A percentile compares a stretch with the other conserved stretches of the same genome.
Evolutionary conservation across 1,139 yeast species (phyloP).

Genomic region (Debaryomycetaceae sp.): DNA sequence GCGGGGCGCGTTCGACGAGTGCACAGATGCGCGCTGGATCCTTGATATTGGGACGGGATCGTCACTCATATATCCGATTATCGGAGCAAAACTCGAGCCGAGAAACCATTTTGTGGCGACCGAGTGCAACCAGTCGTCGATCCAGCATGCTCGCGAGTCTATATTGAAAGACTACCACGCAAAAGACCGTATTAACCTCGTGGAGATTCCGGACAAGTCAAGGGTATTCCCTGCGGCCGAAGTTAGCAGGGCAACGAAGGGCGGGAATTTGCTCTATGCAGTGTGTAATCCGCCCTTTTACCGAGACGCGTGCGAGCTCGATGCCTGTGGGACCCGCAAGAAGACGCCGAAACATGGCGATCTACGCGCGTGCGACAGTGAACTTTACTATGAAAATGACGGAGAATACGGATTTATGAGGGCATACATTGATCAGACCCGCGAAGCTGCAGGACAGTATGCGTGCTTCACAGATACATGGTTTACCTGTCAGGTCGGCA

Average conservation of each 20-base stretch:
- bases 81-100: constrained; percentile 3
- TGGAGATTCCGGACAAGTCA: not conserved
- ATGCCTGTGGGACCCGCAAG: constrained; percentile 5
- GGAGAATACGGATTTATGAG: constrained; percentile 11
- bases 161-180: constrained; percentile 1
- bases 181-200: constrained; percentile 1
- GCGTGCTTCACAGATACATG: constrained; percentile 7
- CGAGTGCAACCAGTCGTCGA: constrained; percentile 8
- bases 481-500: constrained; percentile 13
- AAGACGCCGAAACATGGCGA: constrained; percentile 4
- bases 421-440: constrained; percentile 7
- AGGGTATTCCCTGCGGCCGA: constrained; percentile 2
- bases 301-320: constrained; percentile 5
- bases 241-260: not conserved
- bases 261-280: constrained; percentile 6
- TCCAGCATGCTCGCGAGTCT: constrained; percentile 5
- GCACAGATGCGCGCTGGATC: constrained; percentile 3
- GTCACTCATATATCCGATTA: constrained; percentile 10
- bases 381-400: constrained; percentile 8
- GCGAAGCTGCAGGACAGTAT: constrained; percentile 1
- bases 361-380: constrained; percentile 6
- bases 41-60: constrained; percentile 16
- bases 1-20: constrained; percentile 1
- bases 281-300: constrained; percentile 17
- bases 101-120: constrained; percentile 8